A percentile compares a stretch with the other conserved stretches of the same genome.
phyloP scores from a whole-genome alignment of 2,329 filamentous ascomycete genomes.

The Venturia asperata region DNA sequence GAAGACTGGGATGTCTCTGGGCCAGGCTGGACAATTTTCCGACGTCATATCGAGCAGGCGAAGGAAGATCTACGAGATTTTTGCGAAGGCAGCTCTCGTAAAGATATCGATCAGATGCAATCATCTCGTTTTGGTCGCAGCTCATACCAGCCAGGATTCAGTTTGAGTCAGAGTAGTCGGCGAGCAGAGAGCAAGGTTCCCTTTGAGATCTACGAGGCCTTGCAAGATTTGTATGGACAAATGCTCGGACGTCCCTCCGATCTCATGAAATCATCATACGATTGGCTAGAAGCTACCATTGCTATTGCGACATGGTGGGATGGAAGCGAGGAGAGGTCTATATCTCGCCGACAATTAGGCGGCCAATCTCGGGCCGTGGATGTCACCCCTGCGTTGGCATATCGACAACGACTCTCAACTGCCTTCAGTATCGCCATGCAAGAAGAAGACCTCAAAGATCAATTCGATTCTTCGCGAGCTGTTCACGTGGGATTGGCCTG shows the following conservation, averaged over 20 bases:
- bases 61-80: conserved; percentile 67
- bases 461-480: conserved; percentile 66
- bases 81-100: conserved; percentile 63
- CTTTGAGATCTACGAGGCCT: conserved; percentile 81
- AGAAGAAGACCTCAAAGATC: conserved; percentile 51
- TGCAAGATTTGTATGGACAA: conserved; percentile 74
- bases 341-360: conserved; percentile 34
- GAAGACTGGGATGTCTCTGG: conserved; percentile 78
- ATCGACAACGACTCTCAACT: conserved; percentile 64
- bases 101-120: conserved; percentile 34
- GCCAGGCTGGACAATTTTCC: conserved; percentile 76
- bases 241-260: conserved; percentile 68
- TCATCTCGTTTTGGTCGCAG: conserved; percentile 32
- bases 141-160: conserved; percentile 43
- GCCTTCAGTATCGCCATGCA: conserved; percentile 61
- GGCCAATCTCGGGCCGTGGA: conserved; percentile 41
- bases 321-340: conserved; percentile 54
- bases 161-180: conserved; percentile 58
- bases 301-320: conserved; percentile 90
- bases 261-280: conserved; percentile 69
- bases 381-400: conserved; percentile 55
- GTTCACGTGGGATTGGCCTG: conserved; percentile 78
- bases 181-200: conserved; percentile 82
- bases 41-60: conserved; percentile 63
- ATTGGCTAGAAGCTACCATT: conserved; percentile 87